Percentiles rank a stretch among this genome's conserved stretches.
These are phyloP conservation scores for Saraca asoca DNA, from an alignment of 331 rosid genomes.

Conservation along the genomic window DNA sequence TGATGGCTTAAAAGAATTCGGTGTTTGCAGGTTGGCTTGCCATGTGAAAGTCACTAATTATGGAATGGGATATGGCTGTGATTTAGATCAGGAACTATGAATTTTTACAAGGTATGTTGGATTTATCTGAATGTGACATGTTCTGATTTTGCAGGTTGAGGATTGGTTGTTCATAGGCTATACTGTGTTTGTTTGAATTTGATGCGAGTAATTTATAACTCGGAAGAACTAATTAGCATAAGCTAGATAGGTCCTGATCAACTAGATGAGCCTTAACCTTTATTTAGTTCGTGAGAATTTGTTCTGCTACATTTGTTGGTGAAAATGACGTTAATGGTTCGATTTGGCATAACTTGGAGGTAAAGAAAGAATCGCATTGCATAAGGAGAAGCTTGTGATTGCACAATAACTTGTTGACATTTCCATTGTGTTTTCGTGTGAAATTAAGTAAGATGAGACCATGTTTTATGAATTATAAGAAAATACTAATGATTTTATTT, in stretches of 20 bases:
- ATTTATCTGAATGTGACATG: conserved; percentile 1
- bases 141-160: background rate
- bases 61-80: conserved; percentile 4
- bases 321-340: background rate
- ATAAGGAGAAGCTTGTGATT: background rate
- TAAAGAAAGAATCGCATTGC: conserved; percentile 16
- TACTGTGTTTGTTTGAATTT: background rate
- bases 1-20: conserved; percentile 2
- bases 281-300: background rate
- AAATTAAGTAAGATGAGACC: too few species aligned
- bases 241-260: background rate
- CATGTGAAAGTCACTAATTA: conserved; percentile 1
- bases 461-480: too few species aligned
- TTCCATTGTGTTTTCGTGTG: background rate
- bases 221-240: background rate
- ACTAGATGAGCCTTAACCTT: background rate
- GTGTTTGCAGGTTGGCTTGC: conserved; percentile 5
- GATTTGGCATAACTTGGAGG: conserved; percentile 8
- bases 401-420: background rate
- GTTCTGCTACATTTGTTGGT: background rate
- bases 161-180: background rate
- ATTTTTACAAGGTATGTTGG: conserved; percentile 10
- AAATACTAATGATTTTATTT: too few species aligned
- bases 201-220: background rate
- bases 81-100: conserved; percentile 22